Evolutionary conservation across 192 early-diverging fungal species (phyloP).

Genomic region (Oehlia diaphana): DNA sequence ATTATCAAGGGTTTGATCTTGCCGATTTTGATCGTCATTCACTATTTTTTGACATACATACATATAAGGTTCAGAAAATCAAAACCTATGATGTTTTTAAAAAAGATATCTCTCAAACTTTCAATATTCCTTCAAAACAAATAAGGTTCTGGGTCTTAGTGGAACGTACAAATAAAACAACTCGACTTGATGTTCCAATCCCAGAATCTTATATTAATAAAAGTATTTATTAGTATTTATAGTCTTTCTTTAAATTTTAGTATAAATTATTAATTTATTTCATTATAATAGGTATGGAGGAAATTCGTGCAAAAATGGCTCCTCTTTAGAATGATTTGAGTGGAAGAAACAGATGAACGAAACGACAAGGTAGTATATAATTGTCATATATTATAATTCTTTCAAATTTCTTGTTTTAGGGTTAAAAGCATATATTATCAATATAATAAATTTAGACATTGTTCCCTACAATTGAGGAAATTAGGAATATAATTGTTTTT

Average conservation of each 20-base stretch:
- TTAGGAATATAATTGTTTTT: constrained; percentile 65
- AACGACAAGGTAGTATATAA: constrained; percentile 32
- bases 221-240: constrained; percentile 45
- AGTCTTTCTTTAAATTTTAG: neutral
- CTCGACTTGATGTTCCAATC: constrained; percentile 77
- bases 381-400: neutral
- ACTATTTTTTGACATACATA: neutral
- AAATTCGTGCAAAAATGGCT: constrained; percentile 37
- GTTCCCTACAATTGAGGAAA: constrained; percentile 17
- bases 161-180: constrained; percentile 88
- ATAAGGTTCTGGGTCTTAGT: constrained; percentile 87
- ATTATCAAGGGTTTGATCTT: constrained; percentile 86
- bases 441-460: neutral
- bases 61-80: constrained; percentile 57
- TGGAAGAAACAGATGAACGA: constrained; percentile 36
- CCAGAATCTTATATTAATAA: constrained; percentile 42
- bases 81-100: constrained; percentile 58
- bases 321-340: constrained; percentile 37
- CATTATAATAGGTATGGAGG: constrained; percentile 40
- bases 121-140: constrained; percentile 48
- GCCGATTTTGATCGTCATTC: constrained; percentile 61
- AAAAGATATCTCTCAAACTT: constrained; percentile 45
- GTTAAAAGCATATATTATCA: neutral
- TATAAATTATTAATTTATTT: neutral
- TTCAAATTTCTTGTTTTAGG: too few species aligned